Percentiles rank a stretch among this genome's conserved stretches.
Conservation (phyloP, 1,284 basidiomycete species). For the Neotropicomus parvogracilis region DNA sequence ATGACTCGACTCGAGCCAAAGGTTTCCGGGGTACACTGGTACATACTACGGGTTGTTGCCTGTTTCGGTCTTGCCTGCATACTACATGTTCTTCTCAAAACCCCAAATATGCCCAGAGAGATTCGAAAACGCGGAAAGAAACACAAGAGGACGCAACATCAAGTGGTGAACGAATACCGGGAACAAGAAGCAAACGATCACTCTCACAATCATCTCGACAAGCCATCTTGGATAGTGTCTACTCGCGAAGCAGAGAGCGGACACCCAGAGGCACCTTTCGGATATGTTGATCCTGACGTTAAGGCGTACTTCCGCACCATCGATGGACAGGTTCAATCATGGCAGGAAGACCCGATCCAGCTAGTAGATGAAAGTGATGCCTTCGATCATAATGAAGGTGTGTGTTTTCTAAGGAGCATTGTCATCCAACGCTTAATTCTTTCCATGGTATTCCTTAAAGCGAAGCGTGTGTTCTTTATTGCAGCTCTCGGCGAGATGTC, state of each 20-base stretch:
- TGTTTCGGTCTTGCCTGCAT: constrained; percentile 3
- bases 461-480: constrained; percentile 77
- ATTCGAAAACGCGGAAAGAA: constrained; percentile 75
- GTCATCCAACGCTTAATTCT: constrained; percentile 1
- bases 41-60: neutral
- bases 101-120: constrained; percentile 58
- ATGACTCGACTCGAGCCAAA: no score
- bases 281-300: constrained; percentile 80
- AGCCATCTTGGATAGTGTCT: constrained; percentile 67
- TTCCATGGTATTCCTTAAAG: constrained; percentile 39
- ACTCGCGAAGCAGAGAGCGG: constrained; percentile 35
- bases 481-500: constrained; percentile 82
- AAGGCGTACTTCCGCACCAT: constrained; percentile 90
- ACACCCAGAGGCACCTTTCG: constrained; percentile 78
- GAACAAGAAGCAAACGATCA: constrained; percentile 19
- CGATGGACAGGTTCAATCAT: constrained; percentile 80
- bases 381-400: constrained; percentile 74
- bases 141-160: constrained; percentile 51
- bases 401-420: neutral
- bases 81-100: no score
- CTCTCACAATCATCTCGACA: constrained; percentile 18
- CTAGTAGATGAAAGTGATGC: constrained; percentile 45
- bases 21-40: constrained; percentile 5
- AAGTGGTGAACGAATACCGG: constrained; percentile 15
- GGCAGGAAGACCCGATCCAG: constrained; percentile 56